Base-by-base conservation (phyloP, 768 basidiomycete species). In the Astraeus odoratus region DNA sequence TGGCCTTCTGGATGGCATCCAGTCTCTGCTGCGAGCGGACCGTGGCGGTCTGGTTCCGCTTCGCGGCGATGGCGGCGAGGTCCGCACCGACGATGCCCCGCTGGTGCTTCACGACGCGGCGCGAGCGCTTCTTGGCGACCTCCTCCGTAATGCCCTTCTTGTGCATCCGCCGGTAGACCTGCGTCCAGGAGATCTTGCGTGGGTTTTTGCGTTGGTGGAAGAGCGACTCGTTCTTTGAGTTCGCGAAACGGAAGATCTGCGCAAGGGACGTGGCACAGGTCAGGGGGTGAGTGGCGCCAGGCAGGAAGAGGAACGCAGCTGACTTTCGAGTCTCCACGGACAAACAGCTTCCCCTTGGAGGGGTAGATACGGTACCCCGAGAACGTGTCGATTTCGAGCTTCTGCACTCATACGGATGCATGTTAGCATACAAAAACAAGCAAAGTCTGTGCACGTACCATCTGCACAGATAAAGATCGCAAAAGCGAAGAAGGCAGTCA, bases 121-220 rank as follows among this genome's bases (percentile, higher is more conserved):
- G 88, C 41, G 88, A 87, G 53, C 95, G 86, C 76, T 96, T 97
- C 91, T 98, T 99, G 60, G 93, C 92, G 43, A 94, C 87, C 71
- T 98, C 95, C 73, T 98, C 95, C 41, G 93, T 93, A 68, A 98
- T 81, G 67, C 96, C 96, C 83, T 99, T 99, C 83, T 95, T 96
- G 82, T 98, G 96, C 85, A 96, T 90, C 58, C 93, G 86, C 54
- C 90, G 86, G 78, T 87, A 95, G 51, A 86, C 80, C 58, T 75
- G 71, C 30, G 95, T 98, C 95, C 95, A 98, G 52, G 95, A 86
- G 72, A 98, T 93, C 81, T 98, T 98, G 66, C 96, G 90, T 42
- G 96, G 96, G 78, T 99, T 98, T 77, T 99, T 99, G 75, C 95
- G 89, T 70, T 99, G 96, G 48, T 88, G 75, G 83, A 98, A 98